phyloP scores from a whole-genome alignment of 2,329 filamentous ascomycete species.

The Talaromyces sp. region DNA sequence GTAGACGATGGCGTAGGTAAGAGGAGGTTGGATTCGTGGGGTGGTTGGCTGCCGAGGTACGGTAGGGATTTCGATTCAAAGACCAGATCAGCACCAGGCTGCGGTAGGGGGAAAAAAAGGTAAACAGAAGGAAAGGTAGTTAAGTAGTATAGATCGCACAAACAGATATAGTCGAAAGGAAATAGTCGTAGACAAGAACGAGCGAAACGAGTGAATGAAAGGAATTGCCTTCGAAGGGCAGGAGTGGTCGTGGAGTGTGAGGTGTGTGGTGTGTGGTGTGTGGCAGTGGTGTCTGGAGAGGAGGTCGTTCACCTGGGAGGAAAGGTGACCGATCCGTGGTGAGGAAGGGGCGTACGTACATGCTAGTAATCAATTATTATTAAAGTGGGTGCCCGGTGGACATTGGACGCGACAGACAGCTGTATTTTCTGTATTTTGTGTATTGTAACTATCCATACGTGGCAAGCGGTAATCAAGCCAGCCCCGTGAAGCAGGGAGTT shows the following conservation, averaged over 20 bases:
- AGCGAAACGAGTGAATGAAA: constrained; percentile 22
- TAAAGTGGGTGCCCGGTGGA: background rate
- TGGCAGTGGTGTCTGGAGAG: constrained; percentile 11
- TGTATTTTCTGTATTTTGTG: background rate
- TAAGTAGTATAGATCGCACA: background rate
- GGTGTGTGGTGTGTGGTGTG: background rate
- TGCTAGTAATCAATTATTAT: background rate
- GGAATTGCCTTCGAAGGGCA: constrained; percentile 7
- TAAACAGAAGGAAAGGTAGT: constrained; percentile 22
- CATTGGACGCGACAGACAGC: background rate
- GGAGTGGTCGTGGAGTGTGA: constrained; percentile 12
- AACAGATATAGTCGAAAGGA: constrained; percentile 11
- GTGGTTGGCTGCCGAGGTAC: constrained; percentile 15
- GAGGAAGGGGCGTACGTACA: constrained; percentile 7
- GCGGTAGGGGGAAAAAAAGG: constrained; percentile 13
- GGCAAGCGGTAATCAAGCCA: constrained; percentile 8
- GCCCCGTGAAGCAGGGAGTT: constrained; percentile 4
- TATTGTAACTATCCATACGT: constrained; percentile 1
- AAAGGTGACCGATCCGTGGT: background rate
- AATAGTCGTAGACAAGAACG: background rate
- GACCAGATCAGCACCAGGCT: constrained; percentile 21
- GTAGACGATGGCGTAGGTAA: background rate
- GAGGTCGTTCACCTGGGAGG: constrained; percentile 2
- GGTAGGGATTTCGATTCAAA: constrained; percentile 12
- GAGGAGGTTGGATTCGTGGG: constrained; percentile 7